phyloP scores from a whole-genome alignment of 106 monocot genomes.

The Phalaenopsis equestris region DNA sequence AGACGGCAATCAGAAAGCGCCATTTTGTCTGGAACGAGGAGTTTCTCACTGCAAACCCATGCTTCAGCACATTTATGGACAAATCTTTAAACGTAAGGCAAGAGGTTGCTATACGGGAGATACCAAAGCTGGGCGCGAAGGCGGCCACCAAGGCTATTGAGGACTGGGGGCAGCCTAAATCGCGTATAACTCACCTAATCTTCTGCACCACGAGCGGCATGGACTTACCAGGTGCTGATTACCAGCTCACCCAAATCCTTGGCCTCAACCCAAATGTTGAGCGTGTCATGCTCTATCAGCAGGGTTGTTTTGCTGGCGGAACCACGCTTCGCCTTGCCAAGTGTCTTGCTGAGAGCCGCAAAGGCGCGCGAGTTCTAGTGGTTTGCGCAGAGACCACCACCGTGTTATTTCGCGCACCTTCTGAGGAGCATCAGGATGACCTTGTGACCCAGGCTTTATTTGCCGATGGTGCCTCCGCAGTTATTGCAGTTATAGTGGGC shows the following conservation, averaged over 20 bases:
- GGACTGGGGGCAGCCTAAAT: slow-evolving; percentile 9
- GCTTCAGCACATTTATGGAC: neutral
- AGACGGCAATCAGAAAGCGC: neutral
- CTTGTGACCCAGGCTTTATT: slow-evolving; percentile 3
- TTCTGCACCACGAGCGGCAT: slow-evolving; percentile 12
- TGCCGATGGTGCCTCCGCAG: slow-evolving; percentile 5
- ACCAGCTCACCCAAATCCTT: slow-evolving; percentile 1
- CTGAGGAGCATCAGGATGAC: slow-evolving; percentile 7
- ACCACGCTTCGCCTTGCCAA: neutral
- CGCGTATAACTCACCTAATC: slow-evolving; percentile 7
- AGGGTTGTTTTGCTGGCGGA: neutral
- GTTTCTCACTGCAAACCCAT: neutral
- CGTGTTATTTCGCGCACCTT: neutral
- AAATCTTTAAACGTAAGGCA: slow-evolving; percentile 1
- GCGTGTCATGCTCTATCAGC: slow-evolving; percentile 2
- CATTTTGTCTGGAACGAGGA: slow-evolving; percentile 3
- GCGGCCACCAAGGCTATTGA: neutral
- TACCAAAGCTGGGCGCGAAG: neutral
- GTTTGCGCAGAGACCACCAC: slow-evolving; percentile 5
- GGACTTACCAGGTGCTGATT: slow-evolving; percentile 9
- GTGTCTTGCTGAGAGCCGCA: slow-evolving; percentile 1
- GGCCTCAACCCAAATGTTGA: slow-evolving; percentile 6
- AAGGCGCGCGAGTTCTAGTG: neutral
- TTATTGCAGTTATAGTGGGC: neutral
- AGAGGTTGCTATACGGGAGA: neutral